Conservation (phyloP, 1,139 yeast species). For the Wickerhamomyces sp. region DNA sequence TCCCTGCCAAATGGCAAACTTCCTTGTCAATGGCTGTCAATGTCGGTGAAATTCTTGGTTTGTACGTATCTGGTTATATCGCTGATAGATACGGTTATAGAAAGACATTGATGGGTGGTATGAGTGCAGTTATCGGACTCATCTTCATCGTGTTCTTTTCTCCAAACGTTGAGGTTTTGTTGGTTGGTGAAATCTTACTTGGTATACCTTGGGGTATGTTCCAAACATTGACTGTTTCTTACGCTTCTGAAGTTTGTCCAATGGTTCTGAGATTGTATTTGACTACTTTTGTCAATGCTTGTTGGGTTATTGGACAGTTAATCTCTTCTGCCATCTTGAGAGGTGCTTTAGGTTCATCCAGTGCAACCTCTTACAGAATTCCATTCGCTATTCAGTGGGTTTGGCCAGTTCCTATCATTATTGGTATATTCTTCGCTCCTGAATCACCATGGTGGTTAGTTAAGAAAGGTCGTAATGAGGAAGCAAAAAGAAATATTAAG, state of each 20-base stretch:
- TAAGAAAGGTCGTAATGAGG: conserved; percentile 31
- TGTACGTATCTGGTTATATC: conserved; percentile 47
- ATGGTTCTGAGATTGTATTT: conserved; percentile 27
- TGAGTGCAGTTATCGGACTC: conserved; percentile 12
- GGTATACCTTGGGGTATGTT: conserved; percentile 28
- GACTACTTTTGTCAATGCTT: conserved; percentile 25
- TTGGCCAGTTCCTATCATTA: conserved; percentile 54
- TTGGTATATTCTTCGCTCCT: conserved; percentile 45
- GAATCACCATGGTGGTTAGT: conserved; percentile 56
- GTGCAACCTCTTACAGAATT: conserved; percentile 30
- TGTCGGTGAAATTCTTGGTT: conserved; percentile 37
- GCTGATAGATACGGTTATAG: conserved; percentile 57
- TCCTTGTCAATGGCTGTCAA: conserved; percentile 28
- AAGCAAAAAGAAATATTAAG: conserved; percentile 38
- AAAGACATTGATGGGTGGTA: conserved; percentile 42
- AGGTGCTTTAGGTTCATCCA: conserved; percentile 15
- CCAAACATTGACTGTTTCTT: conserved; percentile 22
- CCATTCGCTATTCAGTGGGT: conserved; percentile 56
- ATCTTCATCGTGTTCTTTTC: conserved; percentile 27
- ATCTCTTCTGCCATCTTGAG: conserved; percentile 17
- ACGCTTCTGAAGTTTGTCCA: conserved; percentile 31
- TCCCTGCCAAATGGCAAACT: conserved; percentile 30
- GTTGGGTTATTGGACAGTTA: conserved; percentile 30
- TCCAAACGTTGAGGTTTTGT: conserved; percentile 23
- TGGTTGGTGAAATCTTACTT: conserved; percentile 27